A percentile compares a stretch with the other conserved stretches of the same genome.
phyloP scores from a whole-genome alignment of 352 stramenopile genomes.

The Globisporangium nagaii region DNA sequence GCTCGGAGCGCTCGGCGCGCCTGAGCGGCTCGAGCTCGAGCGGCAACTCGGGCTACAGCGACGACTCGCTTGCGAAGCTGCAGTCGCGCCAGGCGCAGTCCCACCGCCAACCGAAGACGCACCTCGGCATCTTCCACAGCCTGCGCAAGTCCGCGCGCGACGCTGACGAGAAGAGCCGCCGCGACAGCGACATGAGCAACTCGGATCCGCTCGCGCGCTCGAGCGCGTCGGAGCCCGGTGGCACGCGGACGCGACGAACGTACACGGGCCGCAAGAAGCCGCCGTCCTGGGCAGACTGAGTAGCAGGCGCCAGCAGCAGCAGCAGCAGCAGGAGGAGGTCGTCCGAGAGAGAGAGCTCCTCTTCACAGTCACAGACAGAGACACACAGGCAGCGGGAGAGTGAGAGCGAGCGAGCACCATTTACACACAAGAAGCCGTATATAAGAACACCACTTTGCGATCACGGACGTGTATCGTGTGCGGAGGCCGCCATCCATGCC shows the following conservation, averaged over 20 bases:
- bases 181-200: constrained; percentile 26
- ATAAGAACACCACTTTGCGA: background rate
- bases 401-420: background rate
- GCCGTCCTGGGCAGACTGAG: constrained; percentile 61
- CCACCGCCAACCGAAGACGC: constrained; percentile 24
- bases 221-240: constrained; percentile 22
- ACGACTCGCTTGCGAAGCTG: constrained; percentile 17
- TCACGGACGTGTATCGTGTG: background rate
- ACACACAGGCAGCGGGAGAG: background rate
- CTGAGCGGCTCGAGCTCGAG: constrained; percentile 55
- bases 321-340: too few relatives aligned
- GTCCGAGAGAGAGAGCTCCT: background rate
- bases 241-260: constrained; percentile 39
- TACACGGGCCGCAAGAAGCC: constrained; percentile 81
- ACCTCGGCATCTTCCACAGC: constrained; percentile 33
- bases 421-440: background rate
- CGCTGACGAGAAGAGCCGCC: constrained; percentile 15
- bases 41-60: constrained; percentile 27
- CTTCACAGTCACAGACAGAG: background rate
- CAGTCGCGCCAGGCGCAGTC: too few relatives aligned
- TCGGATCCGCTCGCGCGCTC: constrained; percentile 26
- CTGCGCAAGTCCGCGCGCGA: constrained; percentile 29
- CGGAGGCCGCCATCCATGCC: too few relatives aligned
- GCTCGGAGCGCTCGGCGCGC: constrained; percentile 38
- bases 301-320: background rate